Base-by-base conservation (phyloP, 164 flowering plant genomes). In the Vitis vinifera region DNA sequence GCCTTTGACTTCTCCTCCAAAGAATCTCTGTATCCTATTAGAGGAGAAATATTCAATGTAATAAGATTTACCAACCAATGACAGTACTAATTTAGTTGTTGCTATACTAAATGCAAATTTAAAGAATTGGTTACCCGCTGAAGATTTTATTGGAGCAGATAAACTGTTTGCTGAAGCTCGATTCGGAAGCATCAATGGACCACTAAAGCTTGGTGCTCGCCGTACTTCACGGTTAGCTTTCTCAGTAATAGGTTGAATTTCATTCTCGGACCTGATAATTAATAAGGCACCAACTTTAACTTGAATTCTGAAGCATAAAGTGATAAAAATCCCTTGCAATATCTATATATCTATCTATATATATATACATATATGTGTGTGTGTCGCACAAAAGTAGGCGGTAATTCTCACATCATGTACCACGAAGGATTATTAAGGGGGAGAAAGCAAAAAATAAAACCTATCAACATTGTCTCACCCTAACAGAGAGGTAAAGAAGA, bases 111-210 rank as follows among this genome's bases (percentile, higher is more conserved):
- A 62, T 47, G 37, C 19, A 27, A 5, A 51, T 12, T 63, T n/a
- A 8, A 17, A 8, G 14, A 15, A 14, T 47, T 64, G 11, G 63
- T 66, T 78, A 96, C 99, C 98, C 81, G 89, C 95, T 61, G 99
- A 90, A 66, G 97, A 87, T 74, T 92, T 87, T 75, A 92, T 92
- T 10, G 99, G 99, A 80, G 98, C 99, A 69, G 99, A 96, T 66
- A 90, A 88, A 82, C 99, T 96, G 76, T 96, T 96, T 68, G 89
- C 91, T 62, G 99, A 96, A 79, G 99, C 99, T 67, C 97, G 86
- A 67, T 81, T 96, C 59, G 98, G 97, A 65, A 96, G 95, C 91
- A 84, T 91, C 77, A 93, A 71, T 37, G 97, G 99, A 75, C 99
- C 99, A 80, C 97, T 96, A 79, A 89, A 87, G 77, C 86, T 91